Conservation (phyloP, 352 stramenopile species). For the Vaucheria bursata region DNA sequence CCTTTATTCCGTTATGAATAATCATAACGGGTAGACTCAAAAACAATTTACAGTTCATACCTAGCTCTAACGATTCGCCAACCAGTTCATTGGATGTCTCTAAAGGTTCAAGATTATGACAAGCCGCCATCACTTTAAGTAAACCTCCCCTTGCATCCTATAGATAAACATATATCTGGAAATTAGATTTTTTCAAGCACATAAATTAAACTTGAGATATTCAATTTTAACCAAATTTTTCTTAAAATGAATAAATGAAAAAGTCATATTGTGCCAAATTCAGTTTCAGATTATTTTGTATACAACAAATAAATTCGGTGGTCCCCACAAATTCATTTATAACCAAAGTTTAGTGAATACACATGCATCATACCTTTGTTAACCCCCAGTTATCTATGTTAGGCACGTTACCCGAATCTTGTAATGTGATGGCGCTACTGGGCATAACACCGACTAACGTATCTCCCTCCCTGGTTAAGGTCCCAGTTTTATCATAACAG, state of each 20-base stretch:
- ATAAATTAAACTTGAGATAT: too few species aligned
- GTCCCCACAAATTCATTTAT: too few species aligned
- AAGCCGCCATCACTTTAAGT: neutral
- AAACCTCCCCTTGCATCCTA: constrained; percentile 12
- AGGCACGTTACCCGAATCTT: neutral
- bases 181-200: too few species aligned
- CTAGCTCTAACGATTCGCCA: neutral
- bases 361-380: neutral
- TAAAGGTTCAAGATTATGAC: neutral
- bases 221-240: too few species aligned
- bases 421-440: neutral
- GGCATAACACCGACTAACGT: constrained; percentile 10
- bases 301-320: too few species aligned
- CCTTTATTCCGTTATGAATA: too few species aligned
- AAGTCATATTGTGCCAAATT: too few species aligned
- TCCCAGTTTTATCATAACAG: constrained; percentile 21
- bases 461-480: constrained; percentile 10
- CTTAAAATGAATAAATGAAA: too few species aligned
- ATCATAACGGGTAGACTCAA: too few species aligned
- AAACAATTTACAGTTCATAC: neutral
- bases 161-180: constrained; percentile 19
- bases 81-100: neutral
- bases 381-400: neutral
- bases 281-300: too few species aligned
- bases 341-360: too few species aligned